Base-by-base conservation (phyloP, 1,139 yeast species). In the Yamadazyma epiphylla region DNA sequence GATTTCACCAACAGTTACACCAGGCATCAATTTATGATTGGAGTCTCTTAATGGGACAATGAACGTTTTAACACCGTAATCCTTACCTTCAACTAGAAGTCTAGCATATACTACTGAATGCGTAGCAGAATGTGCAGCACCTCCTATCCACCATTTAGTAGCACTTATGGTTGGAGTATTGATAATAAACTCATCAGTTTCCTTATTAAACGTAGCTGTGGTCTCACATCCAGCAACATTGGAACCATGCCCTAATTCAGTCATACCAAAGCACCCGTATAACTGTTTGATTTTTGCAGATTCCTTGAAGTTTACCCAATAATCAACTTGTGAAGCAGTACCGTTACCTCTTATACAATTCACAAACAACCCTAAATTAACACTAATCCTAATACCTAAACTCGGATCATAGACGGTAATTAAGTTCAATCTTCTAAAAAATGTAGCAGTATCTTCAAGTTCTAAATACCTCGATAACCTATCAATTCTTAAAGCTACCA, bases 331-430 rank as follows among this genome's bases (percentile, higher is more conserved):
- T 22, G 56, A 62, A 17, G 43, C 35, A 31, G 91, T 79, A 42
- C 91, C 94, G 39, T 80, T 78, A 31, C 91, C 89, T 44, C 73
- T 75, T 37, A 83, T 60, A 41, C 88, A 80, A 43, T 76, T 74
- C 43, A 80, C 65, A 51, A 82, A 83, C 35, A 83, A 66, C 5
- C 87, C 88, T 48, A 77, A 65, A 58, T 83, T 85, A 32, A 83
- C 83, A 29, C 84, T 53, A 42, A 70, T 48, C 48, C 70, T 49
- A 39, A 61, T 66, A 32, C 58, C 84, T 26, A 77, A 55, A 38
- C 87, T 70, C 14, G 91, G 85, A 39, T 77, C 72, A 37, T 52
- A 68, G 19, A 79, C 66, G 30, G 79, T 75, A 27, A 84, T 73
- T 49, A 83, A 81, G 41, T 64, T 58, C 40, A 66, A 54, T 41